Percentiles rank a stretch among this genome's conserved stretches.
These are phyloP conservation scores for Fusarium camptoceras DNA, from an alignment of 2,329 filamentous ascomycete species.

Conservation along the genomic window DNA sequence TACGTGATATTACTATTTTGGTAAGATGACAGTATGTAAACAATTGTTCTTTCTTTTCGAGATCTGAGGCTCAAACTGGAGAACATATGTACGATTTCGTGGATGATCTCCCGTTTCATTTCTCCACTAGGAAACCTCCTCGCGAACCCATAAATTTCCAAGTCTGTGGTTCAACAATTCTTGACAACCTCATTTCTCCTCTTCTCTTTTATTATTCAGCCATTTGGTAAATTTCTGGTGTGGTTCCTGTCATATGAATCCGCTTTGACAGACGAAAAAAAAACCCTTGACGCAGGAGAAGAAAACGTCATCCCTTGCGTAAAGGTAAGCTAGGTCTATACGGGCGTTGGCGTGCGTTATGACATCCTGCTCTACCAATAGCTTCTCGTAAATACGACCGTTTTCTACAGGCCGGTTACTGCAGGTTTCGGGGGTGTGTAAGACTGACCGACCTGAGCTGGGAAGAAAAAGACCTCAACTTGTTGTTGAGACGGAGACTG, in stretches of 20 bases:
- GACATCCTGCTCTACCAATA: constrained; percentile 26
- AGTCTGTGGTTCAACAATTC: neutral
- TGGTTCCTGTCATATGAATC: constrained; percentile 26
- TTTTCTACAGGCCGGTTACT: constrained; percentile 13
- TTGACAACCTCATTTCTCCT: neutral
- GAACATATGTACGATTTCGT: constrained; percentile 11
- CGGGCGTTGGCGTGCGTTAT: constrained; percentile 29
- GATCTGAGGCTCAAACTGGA: constrained; percentile 31
- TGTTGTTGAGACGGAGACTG: constrained; percentile 2
- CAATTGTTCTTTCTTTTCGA: constrained; percentile 1
- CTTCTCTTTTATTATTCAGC: neutral
- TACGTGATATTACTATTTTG: constrained; percentile 6
- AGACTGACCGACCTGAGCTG: neutral
- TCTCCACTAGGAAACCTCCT: constrained; percentile 30
- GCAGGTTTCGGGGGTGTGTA: constrained; percentile 4
- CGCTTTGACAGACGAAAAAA: neutral
- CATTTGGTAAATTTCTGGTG: neutral
- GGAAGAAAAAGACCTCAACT: constrained; percentile 3
- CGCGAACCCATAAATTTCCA: constrained; percentile 24
- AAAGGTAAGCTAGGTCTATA: constrained; percentile 1
- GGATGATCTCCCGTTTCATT: constrained; percentile 41
- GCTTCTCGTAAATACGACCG: constrained; percentile 3
- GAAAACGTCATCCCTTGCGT: constrained; percentile 29
- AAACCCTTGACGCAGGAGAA: constrained; percentile 33
- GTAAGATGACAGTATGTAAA: neutral